phyloP scores from a whole-genome alignment of 208 protist species.

The Crithidia thermophila region DNA sequence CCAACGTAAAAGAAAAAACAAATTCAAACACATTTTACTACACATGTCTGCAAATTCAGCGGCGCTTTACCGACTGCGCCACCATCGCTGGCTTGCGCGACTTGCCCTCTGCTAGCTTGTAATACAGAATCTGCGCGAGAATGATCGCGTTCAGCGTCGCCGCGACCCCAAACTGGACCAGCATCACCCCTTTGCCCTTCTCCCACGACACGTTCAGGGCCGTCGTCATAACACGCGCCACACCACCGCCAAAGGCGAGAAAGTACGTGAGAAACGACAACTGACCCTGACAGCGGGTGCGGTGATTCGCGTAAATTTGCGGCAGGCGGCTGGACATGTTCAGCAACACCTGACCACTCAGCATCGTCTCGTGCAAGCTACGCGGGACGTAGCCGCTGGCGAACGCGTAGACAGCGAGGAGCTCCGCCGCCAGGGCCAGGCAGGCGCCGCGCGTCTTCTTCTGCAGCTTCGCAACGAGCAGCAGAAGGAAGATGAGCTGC shows the following conservation, averaged over 20 bases:
- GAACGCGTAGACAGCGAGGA: slow-evolving; percentile 41
- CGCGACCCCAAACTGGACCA: slow-evolving; percentile 63
- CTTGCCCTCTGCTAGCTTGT: slow-evolving; percentile 29
- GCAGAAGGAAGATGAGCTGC: slow-evolving; percentile 63
- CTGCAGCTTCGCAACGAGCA: slow-evolving; percentile 70
- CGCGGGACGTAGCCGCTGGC: slow-evolving; percentile 46
- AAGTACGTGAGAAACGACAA: slow-evolving; percentile 89
- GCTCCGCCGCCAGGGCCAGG: slow-evolving; percentile 35
- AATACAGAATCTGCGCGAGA: slow-evolving; percentile 73
- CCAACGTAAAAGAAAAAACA: background rate
- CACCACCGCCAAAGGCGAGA: slow-evolving; percentile 71
- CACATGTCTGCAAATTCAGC: background rate
- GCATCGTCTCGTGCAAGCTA: slow-evolving; percentile 52
- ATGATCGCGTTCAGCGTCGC: slow-evolving; percentile 68
- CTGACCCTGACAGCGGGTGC: slow-evolving; percentile 65
- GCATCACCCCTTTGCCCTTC: slow-evolving; percentile 75
- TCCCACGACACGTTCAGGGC: slow-evolving; percentile 81
- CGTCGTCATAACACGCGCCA: slow-evolving; percentile 77
- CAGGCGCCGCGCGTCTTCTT: slow-evolving; percentile 35
- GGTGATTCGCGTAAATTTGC: slow-evolving; percentile 77
- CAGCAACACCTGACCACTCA: slow-evolving; percentile 68
- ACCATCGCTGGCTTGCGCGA: background rate
- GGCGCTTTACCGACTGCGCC: background rate
- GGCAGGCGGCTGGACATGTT: slow-evolving; percentile 76
- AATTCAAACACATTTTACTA: background rate